phyloP scores from a whole-genome alignment of 1,284 basidiomycete genomes.

The Earliella scabrosa region DNA sequence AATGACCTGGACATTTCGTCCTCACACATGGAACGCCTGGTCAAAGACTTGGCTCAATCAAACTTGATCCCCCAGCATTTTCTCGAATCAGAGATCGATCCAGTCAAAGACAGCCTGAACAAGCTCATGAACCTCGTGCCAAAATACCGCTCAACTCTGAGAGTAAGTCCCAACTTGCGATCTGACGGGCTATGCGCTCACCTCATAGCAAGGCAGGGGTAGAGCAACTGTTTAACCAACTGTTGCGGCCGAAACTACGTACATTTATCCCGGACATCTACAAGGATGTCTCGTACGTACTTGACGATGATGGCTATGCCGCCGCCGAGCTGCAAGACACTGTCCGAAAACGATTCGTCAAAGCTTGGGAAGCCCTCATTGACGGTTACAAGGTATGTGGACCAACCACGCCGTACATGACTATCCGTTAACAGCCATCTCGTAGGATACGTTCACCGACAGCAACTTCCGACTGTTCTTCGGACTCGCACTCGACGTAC shows the following conservation, averaged over 20 bases:
- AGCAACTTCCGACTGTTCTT: constrained; percentile 89
- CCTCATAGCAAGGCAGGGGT: constrained; percentile 67
- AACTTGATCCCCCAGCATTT: constrained; percentile 73
- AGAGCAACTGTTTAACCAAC: constrained; percentile 93
- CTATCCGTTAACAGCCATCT: neutral
- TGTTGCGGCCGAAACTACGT: constrained; percentile 85
- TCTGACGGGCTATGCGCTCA: neutral
- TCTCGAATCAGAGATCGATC: constrained; percentile 57
- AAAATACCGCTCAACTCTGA: constrained; percentile 72
- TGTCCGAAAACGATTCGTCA: constrained; percentile 87
- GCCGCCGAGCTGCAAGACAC: constrained; percentile 85
- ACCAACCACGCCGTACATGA: neutral
- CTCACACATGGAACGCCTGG: constrained; percentile 83
- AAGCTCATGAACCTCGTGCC: constrained; percentile 57
- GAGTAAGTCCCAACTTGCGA: constrained; percentile 50
- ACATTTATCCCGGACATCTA: constrained; percentile 88
- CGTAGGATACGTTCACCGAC: constrained; percentile 85
- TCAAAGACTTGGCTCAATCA: constrained; percentile 68
- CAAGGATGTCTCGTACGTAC: constrained; percentile 84
- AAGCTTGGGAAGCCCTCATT: constrained; percentile 83
- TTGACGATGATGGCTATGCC: constrained; percentile 89
- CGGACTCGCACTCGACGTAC: constrained; percentile 80
- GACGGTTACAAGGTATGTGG: constrained; percentile 79
- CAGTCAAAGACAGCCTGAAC: constrained; percentile 50
- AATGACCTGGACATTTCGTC: constrained; percentile 91